These are phyloP conservation scores for Alternaria metachromatica DNA, from an alignment of 2,329 filamentous ascomycete genomes.

Conservation along the genomic window DNA sequence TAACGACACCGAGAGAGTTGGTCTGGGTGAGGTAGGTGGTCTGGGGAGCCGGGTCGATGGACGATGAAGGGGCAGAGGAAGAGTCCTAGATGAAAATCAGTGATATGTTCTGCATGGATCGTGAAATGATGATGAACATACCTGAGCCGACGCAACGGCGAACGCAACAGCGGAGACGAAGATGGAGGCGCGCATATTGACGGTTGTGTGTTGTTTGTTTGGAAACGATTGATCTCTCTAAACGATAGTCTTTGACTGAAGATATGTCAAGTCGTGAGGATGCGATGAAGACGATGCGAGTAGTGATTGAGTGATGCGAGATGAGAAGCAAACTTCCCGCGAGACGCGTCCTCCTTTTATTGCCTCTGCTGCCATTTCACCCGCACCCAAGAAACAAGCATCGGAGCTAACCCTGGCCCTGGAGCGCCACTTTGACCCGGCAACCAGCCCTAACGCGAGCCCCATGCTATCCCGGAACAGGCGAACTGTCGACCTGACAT, in stretches of 20 bases:
- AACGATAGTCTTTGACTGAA: slow-evolving; percentile 18
- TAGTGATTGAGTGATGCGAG: slow-evolving; percentile 21
- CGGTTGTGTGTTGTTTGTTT: slow-evolving; percentile 9
- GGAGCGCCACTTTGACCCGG: slow-evolving; percentile 31
- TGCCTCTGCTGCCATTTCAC: slow-evolving; percentile 11
- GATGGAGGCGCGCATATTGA: slow-evolving; percentile 43
- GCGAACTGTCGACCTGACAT: not conserved
- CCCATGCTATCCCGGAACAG: slow-evolving; percentile 6
- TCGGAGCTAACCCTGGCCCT: slow-evolving; percentile 22
- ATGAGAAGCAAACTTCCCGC: slow-evolving; percentile 3
- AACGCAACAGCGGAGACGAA: slow-evolving; percentile 39
- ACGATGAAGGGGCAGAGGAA: slow-evolving; percentile 11
- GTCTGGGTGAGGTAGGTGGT: slow-evolving; percentile 39
- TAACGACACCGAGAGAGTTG: slow-evolving; percentile 46
- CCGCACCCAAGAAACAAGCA: slow-evolving; percentile 16
- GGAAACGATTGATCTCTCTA: slow-evolving; percentile 12
- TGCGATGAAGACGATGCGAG: slow-evolving; percentile 3
- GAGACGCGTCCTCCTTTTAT: slow-evolving; percentile 29
- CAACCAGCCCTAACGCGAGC: slow-evolving; percentile 23
- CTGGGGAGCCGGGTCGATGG: slow-evolving; percentile 36
- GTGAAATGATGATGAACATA: slow-evolving; percentile 21
- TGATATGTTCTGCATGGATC: not conserved
- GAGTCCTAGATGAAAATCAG: slow-evolving; percentile 12
- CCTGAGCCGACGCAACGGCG: slow-evolving; percentile 40
- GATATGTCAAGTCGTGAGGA: slow-evolving; percentile 17